Evolutionary conservation across 1,284 basidiomycete genomes (phyloP), one percentile per base, ranked within the genome.

Genomic region (Cryptococcus depauperatus): DNA sequence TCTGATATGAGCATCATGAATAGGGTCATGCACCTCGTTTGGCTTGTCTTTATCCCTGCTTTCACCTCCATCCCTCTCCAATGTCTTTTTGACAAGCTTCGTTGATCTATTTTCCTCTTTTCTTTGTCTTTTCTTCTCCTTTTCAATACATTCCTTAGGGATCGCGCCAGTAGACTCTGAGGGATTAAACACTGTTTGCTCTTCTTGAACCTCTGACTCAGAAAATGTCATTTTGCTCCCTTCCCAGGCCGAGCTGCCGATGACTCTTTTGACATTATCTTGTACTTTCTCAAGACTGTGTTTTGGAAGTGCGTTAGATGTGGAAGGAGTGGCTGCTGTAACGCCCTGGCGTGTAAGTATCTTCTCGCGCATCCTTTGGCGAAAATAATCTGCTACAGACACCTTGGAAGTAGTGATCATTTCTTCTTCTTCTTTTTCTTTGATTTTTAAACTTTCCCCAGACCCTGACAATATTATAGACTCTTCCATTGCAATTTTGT

Each of bases 311-410:
- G 45, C 14, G 18, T 16, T 13, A 19, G 18, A 14, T 9, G 35
- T 8, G 11, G 11, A 16, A n/a, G 37, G 27, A n/a, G n/a, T n/a
- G 4, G 34, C n/a, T 22, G 34, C 43, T 2, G 30, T 33, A 14
- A 48, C 54, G n/a, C 53, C 57, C 43, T 62, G 58, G 13, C 69
- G 46, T 18, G 61, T 57, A 1, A 60, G 52, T 50, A 62, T 62
- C 53, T 66, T 67, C 45, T 66, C 65, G n/a, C 65, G 53, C 53
- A 71, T 55, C 54, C 66, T 67, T 43, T 64, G 59, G 14, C 66
- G 57, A 48, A 71, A 71, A 47, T 71, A 71, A 46, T 71, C 69
- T 27, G 57, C 51, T 0, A 71, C 68, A 4, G 66, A 68, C 6
- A 71, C 46, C 13, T 58, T 57, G 6, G 67, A 62, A 4, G 52